Evolutionary conservation across 352 stramenopile species (phyloP).

Genomic region (Phytophthora cajani): DNA sequence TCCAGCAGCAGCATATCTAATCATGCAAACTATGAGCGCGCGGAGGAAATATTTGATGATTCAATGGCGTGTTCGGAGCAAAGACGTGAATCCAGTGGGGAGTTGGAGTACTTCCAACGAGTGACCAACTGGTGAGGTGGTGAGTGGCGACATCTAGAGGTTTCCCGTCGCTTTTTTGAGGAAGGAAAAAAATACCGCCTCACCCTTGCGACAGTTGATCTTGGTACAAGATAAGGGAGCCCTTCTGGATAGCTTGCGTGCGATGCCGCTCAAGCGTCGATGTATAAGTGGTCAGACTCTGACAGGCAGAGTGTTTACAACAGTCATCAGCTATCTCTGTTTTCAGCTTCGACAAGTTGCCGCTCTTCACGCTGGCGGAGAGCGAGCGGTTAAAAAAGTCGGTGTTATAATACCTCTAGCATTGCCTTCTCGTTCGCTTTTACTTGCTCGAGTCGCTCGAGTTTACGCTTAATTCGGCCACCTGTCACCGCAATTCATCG

Average conservation of each 20-base stretch:
- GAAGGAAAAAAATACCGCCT: neutral
- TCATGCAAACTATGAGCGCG: constrained; percentile 5
- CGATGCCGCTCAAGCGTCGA: neutral
- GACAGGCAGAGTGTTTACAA: neutral
- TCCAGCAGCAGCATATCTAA: neutral
- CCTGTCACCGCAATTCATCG: too few relatives aligned
- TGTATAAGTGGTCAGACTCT: neutral
- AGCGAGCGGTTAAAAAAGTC: neutral
- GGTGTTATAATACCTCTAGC: neutral
- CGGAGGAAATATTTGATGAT: constrained; percentile 8
- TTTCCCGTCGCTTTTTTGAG: too few relatives aligned
- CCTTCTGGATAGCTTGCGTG: too few relatives aligned
- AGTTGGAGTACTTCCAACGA: neutral
- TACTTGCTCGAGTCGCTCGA: too few relatives aligned
- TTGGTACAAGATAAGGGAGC: neutral
- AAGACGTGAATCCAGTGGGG: neutral
- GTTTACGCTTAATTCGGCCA: too few relatives aligned
- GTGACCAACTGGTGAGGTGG: neutral
- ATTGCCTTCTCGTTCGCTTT: neutral
- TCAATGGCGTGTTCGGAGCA: neutral
- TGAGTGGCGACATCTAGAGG: too few relatives aligned
- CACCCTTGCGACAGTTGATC: neutral
- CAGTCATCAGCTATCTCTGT: neutral
- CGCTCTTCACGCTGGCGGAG: neutral
- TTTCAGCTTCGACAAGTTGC: neutral